phyloP scores from a whole-genome alignment of 345 rosid genomes.

The Populus deltoides region DNA sequence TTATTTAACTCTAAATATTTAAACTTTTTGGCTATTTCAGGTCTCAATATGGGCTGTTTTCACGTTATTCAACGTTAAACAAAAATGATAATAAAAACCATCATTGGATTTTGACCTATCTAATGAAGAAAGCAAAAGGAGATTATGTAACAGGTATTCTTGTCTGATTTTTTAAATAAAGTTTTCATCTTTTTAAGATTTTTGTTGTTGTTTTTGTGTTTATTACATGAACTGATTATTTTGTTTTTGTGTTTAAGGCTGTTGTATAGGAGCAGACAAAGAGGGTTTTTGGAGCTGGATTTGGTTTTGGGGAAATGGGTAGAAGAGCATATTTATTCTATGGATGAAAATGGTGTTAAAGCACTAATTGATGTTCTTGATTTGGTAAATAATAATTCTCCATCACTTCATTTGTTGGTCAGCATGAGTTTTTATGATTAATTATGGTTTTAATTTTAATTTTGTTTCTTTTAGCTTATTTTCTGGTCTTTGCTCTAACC shows the following conservation, averaged over 20 bases:
- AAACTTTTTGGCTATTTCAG: slow-evolving; percentile 25
- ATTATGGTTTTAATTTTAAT: not conserved
- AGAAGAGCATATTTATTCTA: slow-evolving; percentile 60
- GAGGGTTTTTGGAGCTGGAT: slow-evolving; percentile 93
- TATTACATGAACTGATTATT: not conserved
- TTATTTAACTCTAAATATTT: not conserved
- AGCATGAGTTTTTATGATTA: not conserved
- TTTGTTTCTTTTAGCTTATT: not conserved
- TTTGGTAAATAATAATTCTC: slow-evolving; percentile 42
- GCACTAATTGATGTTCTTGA: slow-evolving; percentile 79
- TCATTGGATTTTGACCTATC: slow-evolving; percentile 57
- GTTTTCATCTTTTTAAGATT: not conserved
- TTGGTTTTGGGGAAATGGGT: slow-evolving; percentile 93
- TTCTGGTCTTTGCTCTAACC: not conserved
- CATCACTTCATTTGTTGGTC: not conserved
- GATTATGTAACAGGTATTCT: slow-evolving; percentile 62
- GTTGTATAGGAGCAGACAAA: slow-evolving; percentile 89
- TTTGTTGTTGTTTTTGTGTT: not conserved
- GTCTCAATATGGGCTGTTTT: slow-evolving; percentile 38
- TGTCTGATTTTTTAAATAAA: not conserved
- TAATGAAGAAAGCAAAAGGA: slow-evolving; percentile 67
- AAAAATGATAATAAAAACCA: slow-evolving; percentile 9
- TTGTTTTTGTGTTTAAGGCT: slow-evolving; percentile 34
- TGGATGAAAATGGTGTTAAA: slow-evolving; percentile 69
- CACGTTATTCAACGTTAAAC: slow-evolving; percentile 43